Conservation (phyloP, 2,329 filamentous ascomycete genomes). For the Canariomyces notabilis region DNA sequence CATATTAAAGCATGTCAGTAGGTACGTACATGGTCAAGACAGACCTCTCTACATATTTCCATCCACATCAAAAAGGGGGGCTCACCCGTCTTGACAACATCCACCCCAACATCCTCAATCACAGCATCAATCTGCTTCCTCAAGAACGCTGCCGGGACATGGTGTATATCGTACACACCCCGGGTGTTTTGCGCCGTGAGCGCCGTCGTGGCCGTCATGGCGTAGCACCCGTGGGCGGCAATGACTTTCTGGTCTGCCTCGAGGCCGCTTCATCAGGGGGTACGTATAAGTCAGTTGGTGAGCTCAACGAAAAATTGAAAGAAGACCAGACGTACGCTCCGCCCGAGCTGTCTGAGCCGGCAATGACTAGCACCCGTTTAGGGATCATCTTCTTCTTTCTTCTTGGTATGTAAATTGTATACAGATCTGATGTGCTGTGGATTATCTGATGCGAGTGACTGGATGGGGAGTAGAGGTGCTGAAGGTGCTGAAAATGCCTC, state of each 20-base stretch:
- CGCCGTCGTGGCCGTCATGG: constrained; percentile 91
- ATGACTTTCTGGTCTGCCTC: constrained; percentile 96
- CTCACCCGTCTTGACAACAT: constrained; percentile 86
- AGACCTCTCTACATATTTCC: too few species aligned
- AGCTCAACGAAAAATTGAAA: neutral
- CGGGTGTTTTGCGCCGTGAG: constrained; percentile 94
- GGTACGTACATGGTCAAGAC: too few species aligned
- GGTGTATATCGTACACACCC: constrained; percentile 76
- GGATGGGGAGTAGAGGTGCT: too few species aligned
- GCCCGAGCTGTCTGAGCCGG: constrained; percentile 85
- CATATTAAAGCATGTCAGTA: neutral
- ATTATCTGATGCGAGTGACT: too few species aligned
- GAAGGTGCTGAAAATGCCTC: neutral
- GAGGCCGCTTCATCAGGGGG: constrained; percentile 60
- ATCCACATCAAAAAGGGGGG: neutral
- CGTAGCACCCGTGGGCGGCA: constrained; percentile 87
- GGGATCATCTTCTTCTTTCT: constrained; percentile 11
- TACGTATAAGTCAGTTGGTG: constrained; percentile 3
- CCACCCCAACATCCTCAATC: constrained; percentile 75
- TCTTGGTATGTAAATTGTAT: neutral
- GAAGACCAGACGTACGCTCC: constrained; percentile 59
- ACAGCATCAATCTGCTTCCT: constrained; percentile 80
- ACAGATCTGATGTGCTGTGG: neutral
- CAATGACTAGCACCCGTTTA: constrained; percentile 67
- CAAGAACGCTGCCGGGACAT: constrained; percentile 73